These are phyloP conservation scores for Graphiopsis chlorocephala DNA, from an alignment of 2,329 filamentous ascomycete species.

Conservation along the genomic window DNA sequence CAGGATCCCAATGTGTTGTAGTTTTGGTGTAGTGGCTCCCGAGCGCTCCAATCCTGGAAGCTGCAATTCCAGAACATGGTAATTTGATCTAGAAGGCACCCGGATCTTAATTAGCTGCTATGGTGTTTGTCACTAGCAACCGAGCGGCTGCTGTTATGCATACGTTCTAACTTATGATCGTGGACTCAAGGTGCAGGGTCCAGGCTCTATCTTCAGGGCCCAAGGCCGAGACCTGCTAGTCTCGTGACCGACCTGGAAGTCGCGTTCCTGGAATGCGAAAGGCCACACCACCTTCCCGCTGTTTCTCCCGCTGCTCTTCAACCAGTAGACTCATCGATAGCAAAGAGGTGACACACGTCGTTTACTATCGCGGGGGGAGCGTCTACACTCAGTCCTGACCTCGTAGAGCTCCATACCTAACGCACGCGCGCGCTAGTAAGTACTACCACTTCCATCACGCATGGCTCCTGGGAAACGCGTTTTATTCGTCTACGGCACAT, in stretches of 20 bases:
- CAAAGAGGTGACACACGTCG: neutral
- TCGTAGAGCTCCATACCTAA: neutral
- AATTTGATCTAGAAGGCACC: neutral
- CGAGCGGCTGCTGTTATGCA: neutral
- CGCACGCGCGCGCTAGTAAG: neutral
- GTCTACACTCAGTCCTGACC: neutral
- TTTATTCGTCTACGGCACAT: neutral
- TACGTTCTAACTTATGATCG: neutral
- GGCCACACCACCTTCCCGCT: neutral
- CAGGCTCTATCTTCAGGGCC: neutral
- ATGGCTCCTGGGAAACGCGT: neutral
- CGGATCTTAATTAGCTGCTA: neutral
- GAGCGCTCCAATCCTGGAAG: no score
- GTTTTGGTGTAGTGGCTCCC: no score
- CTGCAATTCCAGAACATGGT: neutral
- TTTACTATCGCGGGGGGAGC: neutral
- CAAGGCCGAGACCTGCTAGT: neutral
- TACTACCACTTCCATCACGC: neutral
- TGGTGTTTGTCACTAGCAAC: no score
- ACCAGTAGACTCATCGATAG: neutral
- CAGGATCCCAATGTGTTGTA: no score
- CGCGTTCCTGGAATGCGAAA: neutral
- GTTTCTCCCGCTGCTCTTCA: neutral
- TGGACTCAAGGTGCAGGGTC: neutral
- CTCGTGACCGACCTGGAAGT: neutral